Percentiles rank a stretch among this genome's conserved stretches.
phyloP scores from a whole-genome alignment of 2,329 filamentous ascomycete species.

The Sarocladium oryzae region DNA sequence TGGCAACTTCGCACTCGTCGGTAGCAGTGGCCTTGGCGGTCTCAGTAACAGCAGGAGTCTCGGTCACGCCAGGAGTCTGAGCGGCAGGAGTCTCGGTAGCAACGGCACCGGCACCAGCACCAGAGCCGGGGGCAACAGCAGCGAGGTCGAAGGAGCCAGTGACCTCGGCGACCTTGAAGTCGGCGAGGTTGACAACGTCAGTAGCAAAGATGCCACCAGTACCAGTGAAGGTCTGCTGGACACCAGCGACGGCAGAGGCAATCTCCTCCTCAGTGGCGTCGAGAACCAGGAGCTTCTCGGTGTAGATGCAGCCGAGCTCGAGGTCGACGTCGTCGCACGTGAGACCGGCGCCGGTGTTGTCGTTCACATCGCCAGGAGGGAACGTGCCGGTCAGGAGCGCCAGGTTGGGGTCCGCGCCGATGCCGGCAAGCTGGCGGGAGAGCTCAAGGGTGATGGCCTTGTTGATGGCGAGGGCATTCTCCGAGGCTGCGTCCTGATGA shows the following conservation, averaged over 20 bases:
- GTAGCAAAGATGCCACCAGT: conserved; percentile 21
- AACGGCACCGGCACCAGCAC: not conserved
- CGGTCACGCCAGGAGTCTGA: not conserved
- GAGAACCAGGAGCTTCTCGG: conserved; percentile 43
- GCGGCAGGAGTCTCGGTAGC: conserved; percentile 6
- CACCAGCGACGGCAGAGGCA: conserved; percentile 36
- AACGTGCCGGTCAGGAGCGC: conserved; percentile 60
- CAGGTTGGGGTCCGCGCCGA: conserved; percentile 56
- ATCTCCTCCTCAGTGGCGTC: conserved; percentile 48
- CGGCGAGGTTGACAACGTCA: conserved; percentile 10
- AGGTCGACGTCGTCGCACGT: conserved; percentile 43
- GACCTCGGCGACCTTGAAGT: conserved; percentile 18
- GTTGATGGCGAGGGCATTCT: conserved; percentile 49
- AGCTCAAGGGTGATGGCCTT: conserved; percentile 54
- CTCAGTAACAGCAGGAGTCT: not conserved
- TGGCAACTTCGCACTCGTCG: not conserved
- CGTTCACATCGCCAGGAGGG: conserved; percentile 45
- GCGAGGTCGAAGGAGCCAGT: conserved; percentile 12
- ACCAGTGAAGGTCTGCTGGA: conserved; percentile 25
- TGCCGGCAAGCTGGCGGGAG: conserved; percentile 50
- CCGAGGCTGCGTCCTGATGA: conserved; percentile 61
- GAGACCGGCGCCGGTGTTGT: conserved; percentile 21
- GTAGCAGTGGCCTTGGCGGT: conserved; percentile 4
- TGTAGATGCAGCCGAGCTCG: conserved; percentile 47
- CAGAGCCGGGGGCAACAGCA: conserved; percentile 7